Evolutionary conservation across 2,329 filamentous ascomycete genomes (phyloP), one percentile per base, ranked within the genome.

Genomic region (Fusarium domesticum): DNA sequence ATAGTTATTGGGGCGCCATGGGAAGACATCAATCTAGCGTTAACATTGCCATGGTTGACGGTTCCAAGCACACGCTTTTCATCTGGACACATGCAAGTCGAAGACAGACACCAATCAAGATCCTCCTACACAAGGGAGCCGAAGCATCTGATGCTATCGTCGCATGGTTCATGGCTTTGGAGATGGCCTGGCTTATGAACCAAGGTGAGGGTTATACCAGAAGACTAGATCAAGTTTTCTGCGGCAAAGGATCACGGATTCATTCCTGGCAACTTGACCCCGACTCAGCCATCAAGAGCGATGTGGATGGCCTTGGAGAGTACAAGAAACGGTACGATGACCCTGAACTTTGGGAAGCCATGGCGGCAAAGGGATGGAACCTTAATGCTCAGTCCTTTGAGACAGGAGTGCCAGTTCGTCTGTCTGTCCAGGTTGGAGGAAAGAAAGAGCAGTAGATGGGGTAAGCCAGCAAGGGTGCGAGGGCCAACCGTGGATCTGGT

Each of bases 1-100:
- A 53, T 6, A 71, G 60, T 45, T 78, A 76, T 47, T 64, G 62
- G 28, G 64, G 73, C 15, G 64, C 65, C 14, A 56, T 64, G 47
- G 58, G 58, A 11, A 43, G 42, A 18, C 42, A 44, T 15, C 43
- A 50, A 7, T 16, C 41, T 0, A 35, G 44, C 12, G 38, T 56
- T 42, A 54, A 58, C 15, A 50, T 59, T 8, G 36, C 58, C 20
- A 53, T 63, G 6, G 47, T 65, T 2, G 64, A 68, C 33, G 62
- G 65, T 5, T 37, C 51, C 3, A 54, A 54, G 35, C 56, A 61
- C 34, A 64, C 59, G 7, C 53, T 58, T 1, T 64, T 68, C 23
- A 49, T 69, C 15, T 59, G 57, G 39, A 56, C 58, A 4, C 54
- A 61, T 25, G 41, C 44, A 6, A 51, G 43, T 2, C 39, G 44